phyloP scores from a whole-genome alignment of 331 rosid species.

The Erythrophleum ivorense region DNA sequence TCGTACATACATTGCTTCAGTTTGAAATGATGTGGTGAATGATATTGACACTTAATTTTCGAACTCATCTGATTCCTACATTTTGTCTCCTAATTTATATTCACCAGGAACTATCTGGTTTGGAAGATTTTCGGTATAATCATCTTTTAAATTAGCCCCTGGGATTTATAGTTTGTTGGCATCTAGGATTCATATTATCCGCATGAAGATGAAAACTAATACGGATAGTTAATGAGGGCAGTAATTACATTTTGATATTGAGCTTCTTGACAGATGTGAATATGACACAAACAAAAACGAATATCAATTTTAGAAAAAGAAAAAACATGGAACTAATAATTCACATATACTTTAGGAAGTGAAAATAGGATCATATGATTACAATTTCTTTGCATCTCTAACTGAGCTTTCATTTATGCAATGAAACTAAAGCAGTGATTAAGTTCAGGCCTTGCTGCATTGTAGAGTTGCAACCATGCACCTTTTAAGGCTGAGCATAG shows the following conservation, averaged over 20 bases:
- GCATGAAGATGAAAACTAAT: neutral
- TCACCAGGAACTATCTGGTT: neutral
- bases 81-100: neutral
- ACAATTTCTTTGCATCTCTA: neutral
- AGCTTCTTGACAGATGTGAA: neutral
- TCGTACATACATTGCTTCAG: neutral
- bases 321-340: neutral
- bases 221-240: neutral
- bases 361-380: neutral
- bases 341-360: neutral
- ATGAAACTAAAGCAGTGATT: neutral
- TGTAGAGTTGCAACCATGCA: neutral
- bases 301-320: neutral
- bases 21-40: neutral
- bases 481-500: constrained; percentile 14
- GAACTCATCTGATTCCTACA: neutral
- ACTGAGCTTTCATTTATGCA: neutral
- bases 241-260: neutral
- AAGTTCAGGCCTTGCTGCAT: neutral
- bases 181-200: neutral
- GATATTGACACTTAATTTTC: neutral
- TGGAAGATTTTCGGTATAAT: neutral
- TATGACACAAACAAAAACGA: neutral
- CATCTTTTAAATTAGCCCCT: neutral
- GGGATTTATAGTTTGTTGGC: neutral